These are phyloP conservation scores for Esteya vermicola DNA, from an alignment of 2,329 filamentous ascomycete species.

Conservation along the genomic window DNA sequence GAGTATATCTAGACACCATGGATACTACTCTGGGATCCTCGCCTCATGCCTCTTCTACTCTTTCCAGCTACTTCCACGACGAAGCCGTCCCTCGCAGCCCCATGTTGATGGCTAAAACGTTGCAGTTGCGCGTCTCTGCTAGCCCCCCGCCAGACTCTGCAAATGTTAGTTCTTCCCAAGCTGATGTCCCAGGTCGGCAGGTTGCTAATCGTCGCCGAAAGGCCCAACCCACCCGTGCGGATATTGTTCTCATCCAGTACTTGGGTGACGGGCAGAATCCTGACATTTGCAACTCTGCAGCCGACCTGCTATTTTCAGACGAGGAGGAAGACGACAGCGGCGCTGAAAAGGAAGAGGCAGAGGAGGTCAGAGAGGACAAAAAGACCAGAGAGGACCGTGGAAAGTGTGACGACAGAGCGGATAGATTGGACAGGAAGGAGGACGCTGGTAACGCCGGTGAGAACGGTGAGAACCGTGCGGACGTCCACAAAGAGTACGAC, in stretches of 20 bases:
- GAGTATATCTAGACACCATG: too few relatives aligned
- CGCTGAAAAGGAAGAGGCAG: background rate
- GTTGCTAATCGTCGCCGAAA: constrained; percentile 39
- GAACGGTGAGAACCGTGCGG: too few relatives aligned
- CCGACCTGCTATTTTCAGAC: constrained; percentile 30
- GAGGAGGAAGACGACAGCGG: background rate
- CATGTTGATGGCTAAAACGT: constrained; percentile 18
- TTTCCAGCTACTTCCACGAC: too few relatives aligned
- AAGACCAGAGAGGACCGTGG: background rate
- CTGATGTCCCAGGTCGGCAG: constrained; percentile 23
- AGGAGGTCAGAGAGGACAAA: background rate
- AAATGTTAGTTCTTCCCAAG: constrained; percentile 22
- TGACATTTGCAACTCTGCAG: constrained; percentile 48
- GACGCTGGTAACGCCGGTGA: too few relatives aligned
- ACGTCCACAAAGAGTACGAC: too few relatives aligned
- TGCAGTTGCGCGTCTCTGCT: constrained; percentile 33
- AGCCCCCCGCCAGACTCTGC: constrained; percentile 33
- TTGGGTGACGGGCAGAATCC: constrained; percentile 50
- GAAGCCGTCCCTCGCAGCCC: constrained; percentile 28
- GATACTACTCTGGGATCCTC: background rate
- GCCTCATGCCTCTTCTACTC: constrained; percentile 23
- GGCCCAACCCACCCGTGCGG: constrained; percentile 42
- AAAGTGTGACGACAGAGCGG: too few relatives aligned
- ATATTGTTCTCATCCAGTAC: constrained; percentile 52
- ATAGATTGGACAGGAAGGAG: too few relatives aligned